These are phyloP conservation scores for Penicillium sp. DNA, from an alignment of 2,329 filamentous ascomycete species.

Conservation along the genomic window DNA sequence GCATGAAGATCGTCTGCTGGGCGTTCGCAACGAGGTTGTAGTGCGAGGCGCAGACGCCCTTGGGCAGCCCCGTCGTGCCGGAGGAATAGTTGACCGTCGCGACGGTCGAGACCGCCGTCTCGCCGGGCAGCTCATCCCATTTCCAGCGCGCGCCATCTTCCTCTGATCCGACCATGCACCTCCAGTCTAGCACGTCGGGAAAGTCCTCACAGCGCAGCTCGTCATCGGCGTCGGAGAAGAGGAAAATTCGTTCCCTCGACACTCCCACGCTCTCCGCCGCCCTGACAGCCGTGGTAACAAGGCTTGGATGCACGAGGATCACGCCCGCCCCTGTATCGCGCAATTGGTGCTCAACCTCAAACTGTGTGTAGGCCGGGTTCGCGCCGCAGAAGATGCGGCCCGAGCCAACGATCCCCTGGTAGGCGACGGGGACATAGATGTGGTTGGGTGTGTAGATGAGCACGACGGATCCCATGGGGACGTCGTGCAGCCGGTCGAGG, in stretches of 20 bases:
- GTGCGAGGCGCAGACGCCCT: constrained; percentile 20
- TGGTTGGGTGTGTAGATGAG: constrained; percentile 20
- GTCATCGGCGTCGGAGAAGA: constrained; percentile 7
- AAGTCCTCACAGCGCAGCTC: background rate
- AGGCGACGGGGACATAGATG: constrained; percentile 19
- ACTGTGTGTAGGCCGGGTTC: constrained; percentile 15
- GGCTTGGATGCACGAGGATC: constrained; percentile 15
- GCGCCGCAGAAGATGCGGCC: constrained; percentile 19
- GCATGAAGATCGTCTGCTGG: constrained; percentile 21
- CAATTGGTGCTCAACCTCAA: constrained; percentile 18
- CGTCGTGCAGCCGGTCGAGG: constrained; percentile 4
- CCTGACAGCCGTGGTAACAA: constrained; percentile 9
- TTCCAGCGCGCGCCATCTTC: constrained; percentile 8
- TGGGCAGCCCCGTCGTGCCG: constrained; percentile 18
- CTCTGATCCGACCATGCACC: constrained; percentile 12
- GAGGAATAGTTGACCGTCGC: constrained; percentile 21
- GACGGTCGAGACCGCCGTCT: background rate
- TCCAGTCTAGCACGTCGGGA: constrained; percentile 11
- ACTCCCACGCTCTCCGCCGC: constrained; percentile 7
- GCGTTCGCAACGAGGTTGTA: constrained; percentile 19
- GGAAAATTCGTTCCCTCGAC: constrained; percentile 10
- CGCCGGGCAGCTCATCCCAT: constrained; percentile 13
- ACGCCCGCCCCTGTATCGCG: constrained; percentile 4
- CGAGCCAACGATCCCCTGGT: constrained; percentile 18
- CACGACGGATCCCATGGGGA: constrained; percentile 12